Base-by-base conservation (phyloP, 176 grass and related monocot species). In the Bothriochloa decipiens region DNA sequence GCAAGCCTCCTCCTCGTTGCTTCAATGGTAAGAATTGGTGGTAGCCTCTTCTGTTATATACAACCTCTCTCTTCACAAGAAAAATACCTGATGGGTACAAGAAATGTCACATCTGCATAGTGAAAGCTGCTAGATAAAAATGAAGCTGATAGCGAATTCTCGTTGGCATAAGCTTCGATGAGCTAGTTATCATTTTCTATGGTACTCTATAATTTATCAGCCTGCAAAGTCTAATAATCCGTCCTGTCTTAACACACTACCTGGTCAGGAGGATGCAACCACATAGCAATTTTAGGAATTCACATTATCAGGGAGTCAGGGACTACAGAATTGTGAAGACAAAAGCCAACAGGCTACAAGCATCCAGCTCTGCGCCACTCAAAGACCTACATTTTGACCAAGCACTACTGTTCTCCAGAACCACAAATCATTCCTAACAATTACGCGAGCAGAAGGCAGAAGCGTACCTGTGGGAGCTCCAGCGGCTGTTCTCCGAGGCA, bases 1-100 rank as follows among this genome's bases (percentile, higher is more conserved):
- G 87, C 78, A 90, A 64, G 8, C 45, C 61, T 73, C 72, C 61
- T 73, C 72, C 76, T 33, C 68, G 69, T 62, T 70, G 77, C 71
- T 77, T 90, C 43, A 52, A 74, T 62, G 64, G 52, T 63, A 85
- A 81, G 77, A 64, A 41, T 55, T 90, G 90, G 53, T 35, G 61
- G 29, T 73, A 71, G 73, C 43, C 76, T 69, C 64, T 87, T 64
- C 43, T 41, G 0, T 52, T 76, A 42, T 78, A 50, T 74, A 78
- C 61, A 47, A 75, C 68, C 70, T 55, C 69, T 77, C 70, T 92
- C 75, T 82, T 85, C 60, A 69, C 47, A 82, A 58, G 70, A 67
- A 77, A 70, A 46, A 49, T 65, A 78, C 86, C 90, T 88, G 74
- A 17, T 0, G 1, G 74, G 79, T 36, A 86, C 13, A 22, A 68